Percentiles rank a stretch among this genome's conserved stretches.
These are phyloP conservation scores for Nicotiana obtusifolia DNA, from an alignment of 257 asterid genomes.

Conservation along the genomic window DNA sequence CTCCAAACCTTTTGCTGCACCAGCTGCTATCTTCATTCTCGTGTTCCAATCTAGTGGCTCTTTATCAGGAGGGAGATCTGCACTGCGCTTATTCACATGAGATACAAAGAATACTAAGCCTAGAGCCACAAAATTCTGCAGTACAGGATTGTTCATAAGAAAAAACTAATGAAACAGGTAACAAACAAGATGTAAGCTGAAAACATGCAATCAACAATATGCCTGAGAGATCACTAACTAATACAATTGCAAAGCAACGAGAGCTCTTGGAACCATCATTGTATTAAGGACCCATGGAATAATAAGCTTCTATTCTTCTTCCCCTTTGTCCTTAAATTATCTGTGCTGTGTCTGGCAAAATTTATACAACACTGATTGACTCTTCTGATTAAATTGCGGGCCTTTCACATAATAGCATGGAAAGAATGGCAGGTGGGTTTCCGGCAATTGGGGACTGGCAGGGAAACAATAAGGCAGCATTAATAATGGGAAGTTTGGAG, in stretches of 20 bases:
- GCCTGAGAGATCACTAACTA: not conserved
- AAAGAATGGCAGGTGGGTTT: not conserved
- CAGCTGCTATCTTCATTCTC: conserved; percentile 97
- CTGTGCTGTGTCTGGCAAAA: not conserved
- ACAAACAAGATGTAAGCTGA: not conserved
- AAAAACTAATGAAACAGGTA: not conserved
- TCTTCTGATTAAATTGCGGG: not conserved
- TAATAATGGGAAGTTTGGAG: not conserved
- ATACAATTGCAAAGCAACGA: not conserved
- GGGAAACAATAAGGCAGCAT: not conserved
- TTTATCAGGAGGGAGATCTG: conserved; percentile 85
- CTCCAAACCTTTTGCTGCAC: conserved; percentile 99
- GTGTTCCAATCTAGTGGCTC: conserved; percentile 98
- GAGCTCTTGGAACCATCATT: not conserved
- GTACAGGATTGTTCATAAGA: not conserved
- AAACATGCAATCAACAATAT: not conserved
- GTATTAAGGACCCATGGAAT: not conserved
- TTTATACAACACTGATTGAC: not conserved
- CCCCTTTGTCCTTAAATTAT: not conserved
- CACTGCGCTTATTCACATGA: not conserved
- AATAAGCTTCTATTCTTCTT: not conserved
- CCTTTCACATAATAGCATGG: not conserved
- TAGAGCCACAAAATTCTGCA: not conserved
- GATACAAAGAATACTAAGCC: not conserved
- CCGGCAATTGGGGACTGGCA: not conserved